phyloP scores from a whole-genome alignment of 495 filamentous ascomycete species.

The Hypoxylon intermedium region DNA sequence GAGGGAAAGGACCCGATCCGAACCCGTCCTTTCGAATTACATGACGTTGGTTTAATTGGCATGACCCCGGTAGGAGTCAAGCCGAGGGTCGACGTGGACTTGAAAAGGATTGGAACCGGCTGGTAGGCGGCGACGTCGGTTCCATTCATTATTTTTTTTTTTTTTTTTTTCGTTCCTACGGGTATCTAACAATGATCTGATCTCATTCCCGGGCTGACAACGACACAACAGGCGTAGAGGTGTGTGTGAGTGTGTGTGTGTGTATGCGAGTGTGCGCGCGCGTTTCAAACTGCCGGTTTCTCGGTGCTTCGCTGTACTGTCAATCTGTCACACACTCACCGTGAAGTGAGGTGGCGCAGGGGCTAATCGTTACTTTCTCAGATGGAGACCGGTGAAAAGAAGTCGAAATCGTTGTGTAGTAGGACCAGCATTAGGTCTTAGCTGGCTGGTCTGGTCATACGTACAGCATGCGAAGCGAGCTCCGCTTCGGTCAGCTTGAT shows the following conservation, averaged over 20 bases:
- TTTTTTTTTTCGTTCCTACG: background rate
- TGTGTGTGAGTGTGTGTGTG: conserved; percentile 4
- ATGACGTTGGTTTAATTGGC: conserved; percentile 30
- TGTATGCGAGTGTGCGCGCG: background rate
- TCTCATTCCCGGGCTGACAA: conserved; percentile 27
- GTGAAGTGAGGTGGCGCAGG: conserved; percentile 23
- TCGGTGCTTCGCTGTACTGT: conserved; percentile 18
- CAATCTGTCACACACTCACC: conserved; percentile 36
- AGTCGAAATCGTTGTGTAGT: conserved; percentile 24
- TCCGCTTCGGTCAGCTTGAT: conserved; percentile 27
- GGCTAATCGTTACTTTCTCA: conserved; percentile 11
- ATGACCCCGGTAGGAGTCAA: conserved; percentile 24
- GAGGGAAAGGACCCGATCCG: conserved; percentile 18
- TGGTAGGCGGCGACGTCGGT: conserved; percentile 20
- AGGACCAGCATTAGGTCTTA: conserved; percentile 20
- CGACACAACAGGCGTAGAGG: conserved; percentile 3
- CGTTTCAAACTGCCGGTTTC: conserved; percentile 31
- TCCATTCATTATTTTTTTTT: conserved; percentile 32
- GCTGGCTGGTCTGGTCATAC: conserved; percentile 34
- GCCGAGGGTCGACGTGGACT: conserved; percentile 11
- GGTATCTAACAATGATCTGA: conserved; percentile 28
- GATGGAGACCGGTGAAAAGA: conserved; percentile 35
- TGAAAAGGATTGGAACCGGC: conserved; percentile 16
- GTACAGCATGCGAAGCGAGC: conserved; percentile 17
- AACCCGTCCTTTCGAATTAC: conserved; percentile 26